phyloP scores from a whole-genome alignment of 495 filamentous ascomycete genomes.

The Rusavskia elegans region DNA sequence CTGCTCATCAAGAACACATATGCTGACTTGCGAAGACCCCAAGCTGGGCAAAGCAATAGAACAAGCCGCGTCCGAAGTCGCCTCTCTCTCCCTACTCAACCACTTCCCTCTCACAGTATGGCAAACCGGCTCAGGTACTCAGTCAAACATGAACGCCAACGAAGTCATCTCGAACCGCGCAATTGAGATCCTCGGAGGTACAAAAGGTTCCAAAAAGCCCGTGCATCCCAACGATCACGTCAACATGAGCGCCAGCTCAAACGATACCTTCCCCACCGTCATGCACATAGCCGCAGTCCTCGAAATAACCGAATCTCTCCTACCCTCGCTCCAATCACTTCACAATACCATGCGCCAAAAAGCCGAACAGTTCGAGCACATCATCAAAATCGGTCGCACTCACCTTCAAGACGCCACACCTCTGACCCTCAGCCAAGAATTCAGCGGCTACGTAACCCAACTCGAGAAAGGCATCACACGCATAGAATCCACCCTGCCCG shows the following conservation, averaged over 20 bases:
- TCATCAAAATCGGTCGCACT: slow-evolving; percentile 98
- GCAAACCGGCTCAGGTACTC: slow-evolving; percentile 97
- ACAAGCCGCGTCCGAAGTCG: slow-evolving; percentile 86
- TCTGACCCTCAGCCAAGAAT: slow-evolving; percentile 90
- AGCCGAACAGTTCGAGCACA: slow-evolving; percentile 72
- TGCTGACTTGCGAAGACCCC: slow-evolving; percentile 37
- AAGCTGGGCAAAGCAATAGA: slow-evolving; percentile 87
- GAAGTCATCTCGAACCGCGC: slow-evolving; percentile 99
- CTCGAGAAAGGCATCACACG: slow-evolving; percentile 81
- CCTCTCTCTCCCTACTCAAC: slow-evolving; percentile 82
- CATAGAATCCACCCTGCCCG: slow-evolving; percentile 65
- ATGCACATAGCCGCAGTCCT: slow-evolving; percentile 98
- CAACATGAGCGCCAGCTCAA: slow-evolving; percentile 96
- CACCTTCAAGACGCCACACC: slow-evolving; percentile 97
- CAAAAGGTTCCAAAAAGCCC: slow-evolving; percentile 90
- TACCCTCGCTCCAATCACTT: slow-evolving; percentile 69
- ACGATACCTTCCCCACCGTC: slow-evolving; percentile 98
- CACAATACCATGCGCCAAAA: slow-evolving; percentile 73
- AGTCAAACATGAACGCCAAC: slow-evolving; percentile 99
- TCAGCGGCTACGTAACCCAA: slow-evolving; percentile 94
- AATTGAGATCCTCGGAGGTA: slow-evolving; percentile 91
- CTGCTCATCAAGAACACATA: too few relatives aligned
- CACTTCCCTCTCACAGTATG: slow-evolving; percentile 98
- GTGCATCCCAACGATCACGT: slow-evolving; percentile 99
- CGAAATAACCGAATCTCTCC: slow-evolving; percentile 71